Evolutionary conservation across 805 yeast genomes (phyloP).

Genomic region (Candida easanensis): DNA sequence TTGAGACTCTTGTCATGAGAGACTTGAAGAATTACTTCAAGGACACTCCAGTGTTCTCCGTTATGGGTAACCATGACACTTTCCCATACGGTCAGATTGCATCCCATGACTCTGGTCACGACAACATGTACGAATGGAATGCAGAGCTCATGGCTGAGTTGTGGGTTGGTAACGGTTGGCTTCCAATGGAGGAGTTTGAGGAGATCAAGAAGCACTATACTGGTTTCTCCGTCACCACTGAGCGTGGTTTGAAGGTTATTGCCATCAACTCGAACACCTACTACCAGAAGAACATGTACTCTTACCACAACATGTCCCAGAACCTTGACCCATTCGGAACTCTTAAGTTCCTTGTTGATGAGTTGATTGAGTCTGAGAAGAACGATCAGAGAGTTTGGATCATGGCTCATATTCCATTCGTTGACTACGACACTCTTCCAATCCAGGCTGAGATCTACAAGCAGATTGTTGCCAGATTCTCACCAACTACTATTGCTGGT

Average conservation of each 20-base stretch:
- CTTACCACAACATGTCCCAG: constrained; percentile 47
- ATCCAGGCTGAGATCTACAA: constrained; percentile 53
- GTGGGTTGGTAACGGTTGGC: constrained; percentile 48
- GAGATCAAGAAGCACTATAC: constrained; percentile 47
- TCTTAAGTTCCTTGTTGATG: constrained; percentile 57
- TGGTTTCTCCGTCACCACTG: constrained; percentile 56
- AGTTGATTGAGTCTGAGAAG: constrained; percentile 56
- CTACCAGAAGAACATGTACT: constrained; percentile 61
- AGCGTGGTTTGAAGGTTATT: constrained; percentile 55
- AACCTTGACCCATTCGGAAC: constrained; percentile 60
- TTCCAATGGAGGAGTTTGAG: constrained; percentile 16
- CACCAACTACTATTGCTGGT: constrained; percentile 66
- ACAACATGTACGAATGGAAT: constrained; percentile 44
- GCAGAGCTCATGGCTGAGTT: constrained; percentile 45
- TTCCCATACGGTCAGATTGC: constrained; percentile 71
- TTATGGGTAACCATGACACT: constrained; percentile 70
- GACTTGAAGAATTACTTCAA: constrained; percentile 50
- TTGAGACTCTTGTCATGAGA: constrained; percentile 50
- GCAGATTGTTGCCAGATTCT: constrained; percentile 61
- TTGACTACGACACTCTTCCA: constrained; percentile 57
- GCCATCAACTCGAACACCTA: constrained; percentile 67
- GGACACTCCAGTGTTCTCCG: constrained; percentile 56
- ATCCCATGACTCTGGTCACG: constrained; percentile 43
- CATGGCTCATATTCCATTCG: constrained; percentile 63
- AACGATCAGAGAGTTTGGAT: constrained; percentile 69